Base-by-base conservation (phyloP, 2,329 filamentous ascomycete genomes). In the Pseudocercospora ulei region DNA sequence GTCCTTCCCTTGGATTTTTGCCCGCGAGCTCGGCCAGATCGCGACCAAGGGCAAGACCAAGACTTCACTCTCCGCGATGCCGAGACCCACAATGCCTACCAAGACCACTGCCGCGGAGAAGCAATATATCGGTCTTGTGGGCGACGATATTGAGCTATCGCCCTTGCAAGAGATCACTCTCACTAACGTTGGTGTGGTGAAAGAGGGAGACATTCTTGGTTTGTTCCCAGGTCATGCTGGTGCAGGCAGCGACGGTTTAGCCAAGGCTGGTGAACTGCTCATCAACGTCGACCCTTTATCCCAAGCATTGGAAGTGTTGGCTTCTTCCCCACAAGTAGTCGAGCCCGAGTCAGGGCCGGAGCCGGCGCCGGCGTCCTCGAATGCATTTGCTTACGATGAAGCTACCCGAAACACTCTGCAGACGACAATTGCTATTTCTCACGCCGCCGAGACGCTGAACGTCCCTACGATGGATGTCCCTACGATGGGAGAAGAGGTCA, bases 1-100 rank as follows among this genome's bases (percentile, higher is more conserved):
- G 52, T 90, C 80, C 43, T 96, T 95, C 52, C 88, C 90, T 0
- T 98, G 90, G 90, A 66, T 96, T 1, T 93, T 96, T 48, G 70
- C 77, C 7, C 70, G 72, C 28, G 73, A 85, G 43, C 67, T 93
- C 3, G 78, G 80, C 1, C 70, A 70, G 31, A 77, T 93, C 51
- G 82, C 80, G 1, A 74, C 63, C 2, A 47, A 39, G 5, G 43
- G 45, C 24, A 19, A 14, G 17, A 16, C 18, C 14, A 20, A n/a
- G 7, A 9, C 35, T 9, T 25, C 31, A 1, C 25, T 38, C n/a
- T 25, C 28, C 5, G 35, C 45, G 2, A 44, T 33, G 35, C 34
- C 46, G 2, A 38, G 40, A 38, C 46, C 48, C 1, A 36, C 41
- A 3, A 13, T 42, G 18, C 43, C 41, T 4, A 33, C 35, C 7